Percentiles rank a stretch among this genome's conserved stretches.
phyloP scores from a whole-genome alignment of 2,329 filamentous ascomycete genomes.

The Aspergillus novofumigatus region DNA sequence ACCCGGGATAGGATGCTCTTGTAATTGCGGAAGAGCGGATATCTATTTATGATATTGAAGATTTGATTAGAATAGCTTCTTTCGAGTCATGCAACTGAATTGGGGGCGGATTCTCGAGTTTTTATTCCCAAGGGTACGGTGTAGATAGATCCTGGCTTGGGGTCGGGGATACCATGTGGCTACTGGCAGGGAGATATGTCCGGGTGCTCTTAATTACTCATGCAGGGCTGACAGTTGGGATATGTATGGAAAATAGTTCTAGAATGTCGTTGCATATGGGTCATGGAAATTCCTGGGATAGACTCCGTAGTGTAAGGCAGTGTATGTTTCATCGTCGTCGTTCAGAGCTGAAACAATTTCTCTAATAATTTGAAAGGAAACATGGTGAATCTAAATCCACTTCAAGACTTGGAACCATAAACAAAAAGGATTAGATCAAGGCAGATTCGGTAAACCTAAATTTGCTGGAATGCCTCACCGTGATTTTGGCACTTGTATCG shows the following conservation, averaged over 20 bases:
- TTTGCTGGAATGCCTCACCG: background rate
- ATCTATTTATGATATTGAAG: background rate
- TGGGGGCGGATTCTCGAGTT: background rate
- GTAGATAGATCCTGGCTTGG: background rate
- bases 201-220: background rate
- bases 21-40: slow-evolving; percentile 1
- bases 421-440: background rate
- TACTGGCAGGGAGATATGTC: background rate
- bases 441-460: background rate
- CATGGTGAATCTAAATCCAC: background rate
- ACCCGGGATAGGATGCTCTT: slow-evolving; percentile 5
- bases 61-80: background rate
- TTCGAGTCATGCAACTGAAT: background rate
- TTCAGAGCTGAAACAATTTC: background rate
- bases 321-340: background rate
- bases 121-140: too few relatives aligned
- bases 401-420: background rate
- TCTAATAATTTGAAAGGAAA: too few relatives aligned
- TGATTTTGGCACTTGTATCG: background rate
- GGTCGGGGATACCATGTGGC: too few relatives aligned
- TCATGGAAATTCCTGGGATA: background rate
- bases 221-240: too few relatives aligned
- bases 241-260: background rate
- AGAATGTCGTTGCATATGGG: background rate
- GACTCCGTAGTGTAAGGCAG: background rate